phyloP scores from a whole-genome alignment of 2,329 filamentous ascomycete genomes.

The Exophiala viscosa region DNA sequence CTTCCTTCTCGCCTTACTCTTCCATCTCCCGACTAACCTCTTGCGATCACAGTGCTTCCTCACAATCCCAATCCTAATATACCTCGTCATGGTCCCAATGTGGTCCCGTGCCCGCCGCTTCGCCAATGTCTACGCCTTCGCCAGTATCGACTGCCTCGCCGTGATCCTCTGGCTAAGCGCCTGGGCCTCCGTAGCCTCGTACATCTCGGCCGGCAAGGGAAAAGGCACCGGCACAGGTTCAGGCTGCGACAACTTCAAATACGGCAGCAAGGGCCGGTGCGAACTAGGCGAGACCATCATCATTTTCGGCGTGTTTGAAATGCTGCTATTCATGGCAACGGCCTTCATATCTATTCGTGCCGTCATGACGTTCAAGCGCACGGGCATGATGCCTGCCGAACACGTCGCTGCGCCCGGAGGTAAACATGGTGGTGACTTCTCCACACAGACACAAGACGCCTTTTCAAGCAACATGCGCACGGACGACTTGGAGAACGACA shows the following conservation, averaged over 20 bases:
- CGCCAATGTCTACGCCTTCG: slow-evolving; percentile 59
- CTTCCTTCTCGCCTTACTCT: neutral
- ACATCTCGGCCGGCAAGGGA: slow-evolving; percentile 53
- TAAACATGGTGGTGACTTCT: slow-evolving; percentile 39
- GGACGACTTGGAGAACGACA: slow-evolving; percentile 43
- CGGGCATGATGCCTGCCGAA: slow-evolving; percentile 51
- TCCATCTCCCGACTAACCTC: neutral
- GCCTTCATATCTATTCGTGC: slow-evolving; percentile 53
- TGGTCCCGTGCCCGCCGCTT: slow-evolving; percentile 57
- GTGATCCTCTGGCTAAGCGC: slow-evolving; percentile 58
- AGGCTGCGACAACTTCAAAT: slow-evolving; percentile 54
- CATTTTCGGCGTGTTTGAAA: slow-evolving; percentile 56
- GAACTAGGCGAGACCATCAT: slow-evolving; percentile 54
- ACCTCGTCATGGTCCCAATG: slow-evolving; percentile 58
- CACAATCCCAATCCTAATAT: slow-evolving; percentile 55
- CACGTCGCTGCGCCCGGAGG: slow-evolving; percentile 33
- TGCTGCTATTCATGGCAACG: slow-evolving; percentile 55
- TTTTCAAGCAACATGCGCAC: slow-evolving; percentile 46
- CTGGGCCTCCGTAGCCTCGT: slow-evolving; percentile 55
- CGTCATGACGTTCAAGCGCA: slow-evolving; percentile 54
- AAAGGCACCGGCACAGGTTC: slow-evolving; percentile 45
- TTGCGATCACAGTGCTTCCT: slow-evolving; percentile 52
- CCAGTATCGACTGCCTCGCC: slow-evolving; percentile 53
- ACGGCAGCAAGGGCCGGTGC: slow-evolving; percentile 54
- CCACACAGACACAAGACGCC: slow-evolving; percentile 46